phyloP scores from a whole-genome alignment of 2,329 filamentous ascomycete species.

The Phoma herbarum region DNA sequence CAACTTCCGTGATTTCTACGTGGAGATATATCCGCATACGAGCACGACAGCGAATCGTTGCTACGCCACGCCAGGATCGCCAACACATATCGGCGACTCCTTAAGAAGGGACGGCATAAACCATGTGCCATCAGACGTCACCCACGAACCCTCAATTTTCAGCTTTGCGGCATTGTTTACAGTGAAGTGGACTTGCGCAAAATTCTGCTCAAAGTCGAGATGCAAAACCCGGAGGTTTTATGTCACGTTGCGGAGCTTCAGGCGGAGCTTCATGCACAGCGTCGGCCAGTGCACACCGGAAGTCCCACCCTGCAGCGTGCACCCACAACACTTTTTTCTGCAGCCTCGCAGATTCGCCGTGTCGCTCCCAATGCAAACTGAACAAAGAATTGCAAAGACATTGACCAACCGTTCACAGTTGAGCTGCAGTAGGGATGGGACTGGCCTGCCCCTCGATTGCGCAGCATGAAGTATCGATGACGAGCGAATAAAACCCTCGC shows the following conservation, averaged over 20 bases:
- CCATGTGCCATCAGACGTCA: background rate
- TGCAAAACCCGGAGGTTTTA: slow-evolving; percentile 7
- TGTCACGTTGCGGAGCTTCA: slow-evolving; percentile 9
- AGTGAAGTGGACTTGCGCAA: slow-evolving; percentile 5
- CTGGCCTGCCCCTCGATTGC: background rate
- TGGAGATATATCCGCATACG: slow-evolving; percentile 7
- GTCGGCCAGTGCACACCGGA: slow-evolving; percentile 15
- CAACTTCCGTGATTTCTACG: background rate
- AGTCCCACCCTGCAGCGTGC: slow-evolving; percentile 13
- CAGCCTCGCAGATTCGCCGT: slow-evolving; percentile 2
- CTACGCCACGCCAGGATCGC: slow-evolving; percentile 25
- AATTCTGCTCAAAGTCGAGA: slow-evolving; percentile 8
- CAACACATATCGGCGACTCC: slow-evolving; percentile 20
- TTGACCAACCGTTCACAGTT: slow-evolving; percentile 1
- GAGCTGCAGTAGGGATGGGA: background rate
- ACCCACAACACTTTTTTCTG: slow-evolving; percentile 5
- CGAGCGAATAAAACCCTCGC: slow-evolving; percentile 12
- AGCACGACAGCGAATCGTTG: slow-evolving; percentile 25
- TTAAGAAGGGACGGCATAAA: slow-evolving; percentile 6
- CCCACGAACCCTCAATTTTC: background rate
- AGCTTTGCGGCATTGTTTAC: background rate
- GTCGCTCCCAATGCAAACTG: background rate
- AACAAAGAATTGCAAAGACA: slow-evolving; percentile 2
- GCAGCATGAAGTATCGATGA: slow-evolving; percentile 10
- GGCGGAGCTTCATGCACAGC: slow-evolving; percentile 12